phyloP scores from a whole-genome alignment of 805 yeast genomes.

The Lipomyces kockii region DNA sequence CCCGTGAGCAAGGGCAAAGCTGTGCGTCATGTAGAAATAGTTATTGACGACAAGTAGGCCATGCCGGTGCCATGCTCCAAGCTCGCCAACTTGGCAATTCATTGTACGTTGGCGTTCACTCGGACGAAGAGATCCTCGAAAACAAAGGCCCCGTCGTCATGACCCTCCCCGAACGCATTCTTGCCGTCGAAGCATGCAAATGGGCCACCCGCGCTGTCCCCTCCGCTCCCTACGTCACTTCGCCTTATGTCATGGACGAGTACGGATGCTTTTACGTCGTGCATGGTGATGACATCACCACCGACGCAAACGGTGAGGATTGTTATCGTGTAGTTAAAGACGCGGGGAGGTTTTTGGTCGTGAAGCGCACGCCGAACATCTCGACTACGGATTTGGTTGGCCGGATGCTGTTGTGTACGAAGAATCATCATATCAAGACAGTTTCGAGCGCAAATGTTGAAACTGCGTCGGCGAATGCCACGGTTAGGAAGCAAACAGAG shows the following conservation, averaged over 20 bases:
- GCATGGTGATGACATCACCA: conserved; percentile 97
- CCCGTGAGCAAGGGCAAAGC: neutral
- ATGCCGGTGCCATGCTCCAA: conserved; percentile 95
- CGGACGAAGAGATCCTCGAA: conserved; percentile 78
- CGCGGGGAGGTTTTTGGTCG: conserved; percentile 84
- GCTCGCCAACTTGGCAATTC: conserved; percentile 82
- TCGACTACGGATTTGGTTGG: conserved; percentile 95
- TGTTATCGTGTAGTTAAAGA: conserved; percentile 86
- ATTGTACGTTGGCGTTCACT: conserved; percentile 85
- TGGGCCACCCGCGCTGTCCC: conserved; percentile 79
- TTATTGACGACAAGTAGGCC: conserved; percentile 50
- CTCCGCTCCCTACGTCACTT: conserved; percentile 92
- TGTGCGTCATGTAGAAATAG: neutral
- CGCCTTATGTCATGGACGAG: conserved; percentile 74
- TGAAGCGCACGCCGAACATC: conserved; percentile 90
- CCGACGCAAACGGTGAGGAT: conserved; percentile 94
- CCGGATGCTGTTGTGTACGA: conserved; percentile 71
- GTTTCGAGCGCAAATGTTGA: conserved; percentile 39
- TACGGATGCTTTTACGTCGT: conserved; percentile 88
- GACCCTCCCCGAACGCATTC: conserved; percentile 73
- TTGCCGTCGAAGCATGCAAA: conserved; percentile 87
- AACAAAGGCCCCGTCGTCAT: conserved; percentile 96
- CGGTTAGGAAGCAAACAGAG: neutral
- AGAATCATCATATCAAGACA: conserved; percentile 58
- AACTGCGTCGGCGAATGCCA: conserved; percentile 4